These are phyloP conservation scores for Cyberlindnera meyerae DNA, from an alignment of 805 yeast species.

Conservation along the genomic window DNA sequence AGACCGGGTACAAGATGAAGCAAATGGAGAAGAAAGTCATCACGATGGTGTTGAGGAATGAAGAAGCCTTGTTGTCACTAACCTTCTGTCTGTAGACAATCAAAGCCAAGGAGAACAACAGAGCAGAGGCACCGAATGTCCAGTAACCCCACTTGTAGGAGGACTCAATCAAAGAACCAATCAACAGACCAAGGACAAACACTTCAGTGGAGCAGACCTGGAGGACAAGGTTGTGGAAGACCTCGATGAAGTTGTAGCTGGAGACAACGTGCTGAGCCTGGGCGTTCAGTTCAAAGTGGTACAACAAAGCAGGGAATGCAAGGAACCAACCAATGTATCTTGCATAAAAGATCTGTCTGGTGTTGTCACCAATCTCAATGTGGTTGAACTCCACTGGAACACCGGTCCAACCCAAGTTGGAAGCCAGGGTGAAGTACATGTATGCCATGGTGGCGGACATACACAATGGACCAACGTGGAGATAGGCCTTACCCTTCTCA, in stretches of 20 bases:
- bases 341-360: conserved; percentile 52
- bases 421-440: conserved; percentile 51
- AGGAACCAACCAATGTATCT: conserved; percentile 56
- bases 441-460: conserved; percentile 39
- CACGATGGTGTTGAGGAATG: conserved; percentile 6
- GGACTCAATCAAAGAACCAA: conserved; percentile 50
- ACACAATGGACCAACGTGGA: conserved; percentile 39
- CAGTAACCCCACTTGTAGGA: conserved; percentile 69
- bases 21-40: conserved; percentile 29
- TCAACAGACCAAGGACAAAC: conserved; percentile 48
- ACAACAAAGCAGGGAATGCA: conserved; percentile 42
- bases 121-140: conserved; percentile 44
- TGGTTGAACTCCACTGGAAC: conserved; percentile 45
- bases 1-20: conserved; percentile 41
- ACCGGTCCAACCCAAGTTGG: conserved; percentile 52
- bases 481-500: conserved; percentile 28
- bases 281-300: conserved; percentile 26
- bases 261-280: conserved; percentile 18
- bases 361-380: conserved; percentile 30
- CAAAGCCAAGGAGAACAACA: conserved; percentile 34
- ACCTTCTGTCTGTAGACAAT: conserved; percentile 27
- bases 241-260: conserved; percentile 13
- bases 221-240: conserved; percentile 30
- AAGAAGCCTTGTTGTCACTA: conserved; percentile 10
- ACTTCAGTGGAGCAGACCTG: conserved; percentile 42